These are phyloP conservation scores for Boletus pseudopeckii DNA, from an alignment of 768 basidiomycete species.

Conservation along the genomic window DNA sequence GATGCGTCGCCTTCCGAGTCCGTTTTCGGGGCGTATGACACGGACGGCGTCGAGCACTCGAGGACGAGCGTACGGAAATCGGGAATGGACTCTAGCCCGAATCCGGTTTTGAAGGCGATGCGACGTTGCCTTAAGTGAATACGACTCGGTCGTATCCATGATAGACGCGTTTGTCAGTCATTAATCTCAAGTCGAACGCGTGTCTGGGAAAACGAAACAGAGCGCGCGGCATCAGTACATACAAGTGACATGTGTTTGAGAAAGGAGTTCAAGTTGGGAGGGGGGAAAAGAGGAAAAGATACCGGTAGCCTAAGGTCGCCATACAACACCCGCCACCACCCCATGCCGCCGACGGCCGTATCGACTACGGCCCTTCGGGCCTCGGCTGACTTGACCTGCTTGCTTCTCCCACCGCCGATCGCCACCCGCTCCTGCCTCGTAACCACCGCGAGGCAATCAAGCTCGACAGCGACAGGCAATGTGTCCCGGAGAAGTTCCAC, in stretches of 20 bases:
- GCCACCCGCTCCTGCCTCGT: conserved; percentile 22
- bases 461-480: conserved; percentile 68
- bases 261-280: background rate
- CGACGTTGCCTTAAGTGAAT: conserved; percentile 41
- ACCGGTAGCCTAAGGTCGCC: conserved; percentile 53
- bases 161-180: conserved; percentile 63
- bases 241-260: background rate
- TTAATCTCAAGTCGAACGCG: conserved; percentile 76
- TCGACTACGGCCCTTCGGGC: conserved; percentile 45
- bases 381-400: conserved; percentile 4
- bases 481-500: conserved; percentile 72
- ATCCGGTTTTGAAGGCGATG: background rate
- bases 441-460: conserved; percentile 50
- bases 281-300: conserved; percentile 8
- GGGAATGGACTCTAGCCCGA: conserved; percentile 53
- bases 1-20: conserved; percentile 35
- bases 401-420: conserved; percentile 8
- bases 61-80: conserved; percentile 49
- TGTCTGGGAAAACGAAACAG: conserved; percentile 42
- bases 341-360: conserved; percentile 73
- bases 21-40: conserved; percentile 17
- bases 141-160: conserved; percentile 55
- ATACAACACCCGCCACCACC: conserved; percentile 66
- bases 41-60: conserved; percentile 49
- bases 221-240: background rate